Conservation (phyloP, 2,329 filamentous ascomycete species). For the Sporothrix schenckii region DNA sequence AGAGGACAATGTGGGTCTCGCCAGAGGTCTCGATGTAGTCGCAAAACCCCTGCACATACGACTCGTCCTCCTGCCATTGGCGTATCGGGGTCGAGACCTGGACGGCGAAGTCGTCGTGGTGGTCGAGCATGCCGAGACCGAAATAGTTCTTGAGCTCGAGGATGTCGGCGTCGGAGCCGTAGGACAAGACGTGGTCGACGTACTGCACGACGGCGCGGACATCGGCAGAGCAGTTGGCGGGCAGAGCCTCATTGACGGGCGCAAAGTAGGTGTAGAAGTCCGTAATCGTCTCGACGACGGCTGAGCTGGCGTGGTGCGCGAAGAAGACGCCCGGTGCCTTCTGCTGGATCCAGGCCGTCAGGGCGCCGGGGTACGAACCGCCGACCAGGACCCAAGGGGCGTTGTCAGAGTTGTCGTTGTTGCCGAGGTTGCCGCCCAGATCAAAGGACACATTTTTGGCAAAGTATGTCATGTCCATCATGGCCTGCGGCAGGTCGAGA, state of each 20-base stretch:
- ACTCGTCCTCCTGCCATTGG: constrained; percentile 55
- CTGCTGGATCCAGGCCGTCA: constrained; percentile 56
- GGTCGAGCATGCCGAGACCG: constrained; percentile 46
- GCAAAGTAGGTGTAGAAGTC: constrained; percentile 60
- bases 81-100: constrained; percentile 42
- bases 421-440: constrained; percentile 48
- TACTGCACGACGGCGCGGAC: constrained; percentile 55
- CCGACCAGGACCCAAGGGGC: constrained; percentile 59
- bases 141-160: constrained; percentile 54
- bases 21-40: constrained; percentile 47
- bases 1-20: constrained; percentile 40
- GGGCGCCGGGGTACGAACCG: constrained; percentile 58
- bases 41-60: constrained; percentile 53
- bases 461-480: constrained; percentile 49
- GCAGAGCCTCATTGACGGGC: constrained; percentile 56
- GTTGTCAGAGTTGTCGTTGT: constrained; percentile 49
- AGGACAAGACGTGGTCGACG: constrained; percentile 51
- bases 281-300: constrained; percentile 55
- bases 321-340: constrained; percentile 58
- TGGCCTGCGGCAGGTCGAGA: constrained; percentile 48
- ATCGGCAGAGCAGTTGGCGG: constrained; percentile 58
- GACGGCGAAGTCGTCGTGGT: constrained; percentile 49
- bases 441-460: constrained; percentile 52
- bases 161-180: constrained; percentile 47
- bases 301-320: constrained; percentile 59